Conservation (phyloP, 2,329 filamentous ascomycete genomes). For the Trichoderma afroharzianum region DNA sequence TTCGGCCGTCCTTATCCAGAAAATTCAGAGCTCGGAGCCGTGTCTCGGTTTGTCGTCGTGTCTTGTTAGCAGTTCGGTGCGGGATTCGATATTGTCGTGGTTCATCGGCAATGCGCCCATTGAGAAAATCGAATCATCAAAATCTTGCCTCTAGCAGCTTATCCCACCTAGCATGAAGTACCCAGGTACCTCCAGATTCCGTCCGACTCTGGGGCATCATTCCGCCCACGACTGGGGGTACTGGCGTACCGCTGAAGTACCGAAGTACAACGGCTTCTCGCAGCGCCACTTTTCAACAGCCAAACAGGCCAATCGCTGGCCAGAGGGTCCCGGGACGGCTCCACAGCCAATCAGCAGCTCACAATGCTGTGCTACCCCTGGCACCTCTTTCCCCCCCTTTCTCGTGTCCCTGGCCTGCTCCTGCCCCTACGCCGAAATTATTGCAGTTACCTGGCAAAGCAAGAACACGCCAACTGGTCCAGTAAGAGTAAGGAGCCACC, state of each 20-base stretch:
- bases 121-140: constrained; percentile 15
- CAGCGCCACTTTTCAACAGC: background rate
- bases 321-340: constrained; percentile 26
- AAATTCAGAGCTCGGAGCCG: background rate
- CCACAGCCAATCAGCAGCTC: constrained; percentile 30
- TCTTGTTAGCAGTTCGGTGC: background rate
- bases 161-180: background rate
- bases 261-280: background rate
- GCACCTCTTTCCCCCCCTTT: constrained; percentile 42
- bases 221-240: background rate
- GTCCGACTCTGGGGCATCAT: background rate
- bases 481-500: constrained; percentile 18
- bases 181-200: background rate
- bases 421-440: constrained; percentile 46
- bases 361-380: constrained; percentile 21
- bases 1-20: background rate
- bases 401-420: constrained; percentile 34
- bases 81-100: constrained; percentile 1
- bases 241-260: background rate
- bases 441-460: constrained; percentile 37
- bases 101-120: background rate
- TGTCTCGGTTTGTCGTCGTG: background rate
- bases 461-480: constrained; percentile 25
- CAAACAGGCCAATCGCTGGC: constrained; percentile 19
- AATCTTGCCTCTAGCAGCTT: constrained; percentile 10